These are phyloP conservation scores for Cytospora piceae DNA, from an alignment of 2,329 filamentous ascomycete genomes.

Conservation along the genomic window DNA sequence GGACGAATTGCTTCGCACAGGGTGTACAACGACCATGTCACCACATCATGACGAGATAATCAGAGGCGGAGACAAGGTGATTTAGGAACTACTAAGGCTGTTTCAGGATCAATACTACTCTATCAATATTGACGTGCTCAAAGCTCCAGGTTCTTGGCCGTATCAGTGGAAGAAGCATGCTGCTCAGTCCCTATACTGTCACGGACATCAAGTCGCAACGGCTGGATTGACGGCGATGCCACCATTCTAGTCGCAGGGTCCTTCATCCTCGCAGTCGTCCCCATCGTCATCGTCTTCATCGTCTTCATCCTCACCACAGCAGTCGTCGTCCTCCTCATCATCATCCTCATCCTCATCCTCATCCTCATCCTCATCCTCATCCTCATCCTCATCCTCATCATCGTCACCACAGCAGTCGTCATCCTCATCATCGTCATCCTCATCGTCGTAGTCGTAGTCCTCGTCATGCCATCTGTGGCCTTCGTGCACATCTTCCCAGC, in stretches of 20 bases:
- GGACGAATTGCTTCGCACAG: neutral
- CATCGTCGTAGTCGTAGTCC: neutral
- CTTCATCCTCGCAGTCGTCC: conserved; percentile 12
- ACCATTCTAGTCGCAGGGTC: neutral
- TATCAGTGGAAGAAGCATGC: conserved; percentile 3
- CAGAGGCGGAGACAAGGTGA: neutral
- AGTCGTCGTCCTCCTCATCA: neutral
- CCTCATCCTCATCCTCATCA: neutral
- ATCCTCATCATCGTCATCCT: conserved; percentile 5
- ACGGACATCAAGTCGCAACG: neutral
- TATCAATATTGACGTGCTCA: conserved; percentile 20
- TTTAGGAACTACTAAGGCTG: conserved; percentile 11
- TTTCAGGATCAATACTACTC: conserved; percentile 18
- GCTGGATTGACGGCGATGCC: conserved; percentile 1
- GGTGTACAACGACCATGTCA: neutral
- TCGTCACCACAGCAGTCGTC: conserved; percentile 2
- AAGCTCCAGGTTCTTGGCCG: conserved; percentile 16
- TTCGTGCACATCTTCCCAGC: neutral
- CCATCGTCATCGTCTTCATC: conserved; percentile 2
- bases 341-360: neutral
- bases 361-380: neutral
- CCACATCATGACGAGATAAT: neutral
- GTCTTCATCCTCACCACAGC: neutral
- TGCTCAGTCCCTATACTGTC: neutral
- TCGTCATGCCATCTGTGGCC: neutral